Conservation (phyloP, 2,329 filamentous ascomycete species). For the Talaromyces pinophilus region DNA sequence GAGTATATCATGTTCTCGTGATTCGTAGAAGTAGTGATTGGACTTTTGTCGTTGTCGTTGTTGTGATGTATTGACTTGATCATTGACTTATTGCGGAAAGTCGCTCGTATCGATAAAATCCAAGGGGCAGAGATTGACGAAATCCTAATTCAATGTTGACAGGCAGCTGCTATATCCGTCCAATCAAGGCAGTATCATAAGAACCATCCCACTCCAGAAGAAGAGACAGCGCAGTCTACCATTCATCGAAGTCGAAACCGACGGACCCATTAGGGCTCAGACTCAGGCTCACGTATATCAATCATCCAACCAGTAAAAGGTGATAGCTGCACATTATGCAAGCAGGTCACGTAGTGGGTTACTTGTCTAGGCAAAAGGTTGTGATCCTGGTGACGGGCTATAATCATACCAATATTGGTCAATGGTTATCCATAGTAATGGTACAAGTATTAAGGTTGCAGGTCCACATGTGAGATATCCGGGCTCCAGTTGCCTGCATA, state of each 20-base stretch:
- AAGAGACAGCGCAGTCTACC: neutral
- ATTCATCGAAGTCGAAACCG: conserved; percentile 1
- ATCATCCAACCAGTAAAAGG: neutral
- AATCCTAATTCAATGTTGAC: neutral
- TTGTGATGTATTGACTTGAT: neutral
- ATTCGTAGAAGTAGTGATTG: neutral
- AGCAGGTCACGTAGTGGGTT: neutral
- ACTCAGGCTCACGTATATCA: neutral
- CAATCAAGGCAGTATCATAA: neutral
- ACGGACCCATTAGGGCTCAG: conserved; percentile 3
- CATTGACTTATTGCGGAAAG: neutral
- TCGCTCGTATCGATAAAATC: neutral
- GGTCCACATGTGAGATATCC: neutral
- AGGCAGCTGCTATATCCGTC: neutral
- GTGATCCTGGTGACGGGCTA: neutral
- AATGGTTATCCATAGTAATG: neutral
- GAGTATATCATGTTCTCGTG: neutral
- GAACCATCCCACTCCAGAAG: neutral
- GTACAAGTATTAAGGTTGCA: conserved; percentile 1
- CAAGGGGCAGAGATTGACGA: neutral
- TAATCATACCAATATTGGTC: neutral
- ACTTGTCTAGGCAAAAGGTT: conserved; percentile 3
- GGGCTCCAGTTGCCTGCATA: conserved; percentile 8
- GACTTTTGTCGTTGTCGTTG: neutral
- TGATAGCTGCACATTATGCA: neutral